phyloP scores from a whole-genome alignment of 106 monocot species.

The Dioscorea zingiberensis region DNA sequence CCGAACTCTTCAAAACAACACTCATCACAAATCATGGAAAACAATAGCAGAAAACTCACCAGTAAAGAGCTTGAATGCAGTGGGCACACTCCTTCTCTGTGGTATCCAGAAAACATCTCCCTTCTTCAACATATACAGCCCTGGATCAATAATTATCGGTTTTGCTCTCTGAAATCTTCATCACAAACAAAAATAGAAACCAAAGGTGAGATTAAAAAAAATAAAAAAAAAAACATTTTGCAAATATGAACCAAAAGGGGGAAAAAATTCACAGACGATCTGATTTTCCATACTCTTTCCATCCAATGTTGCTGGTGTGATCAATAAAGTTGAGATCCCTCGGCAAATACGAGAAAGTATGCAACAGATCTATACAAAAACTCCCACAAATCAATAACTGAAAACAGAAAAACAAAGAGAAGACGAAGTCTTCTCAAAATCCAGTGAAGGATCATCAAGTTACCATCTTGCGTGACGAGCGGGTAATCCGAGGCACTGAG shows the following conservation, averaged over 20 bases:
- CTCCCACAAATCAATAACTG: not conserved
- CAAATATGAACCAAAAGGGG: not conserved
- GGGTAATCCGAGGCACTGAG: slow-evolving; percentile 85
- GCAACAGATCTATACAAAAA: slow-evolving; percentile 53
- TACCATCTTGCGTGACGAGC: slow-evolving; percentile 89
- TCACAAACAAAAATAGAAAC: not conserved
- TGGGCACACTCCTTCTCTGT: slow-evolving; percentile 72
- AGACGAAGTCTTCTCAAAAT: not conserved
- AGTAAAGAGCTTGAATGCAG: slow-evolving; percentile 85
- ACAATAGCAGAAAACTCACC: slow-evolving; percentile 24
- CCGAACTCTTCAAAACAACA: too few relatives aligned
- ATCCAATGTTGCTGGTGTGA: slow-evolving; percentile 84
- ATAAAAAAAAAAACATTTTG: too few relatives aligned
- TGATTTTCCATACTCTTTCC: slow-evolving; percentile 62
- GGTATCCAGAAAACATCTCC: slow-evolving; percentile 64
- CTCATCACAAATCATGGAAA: not conserved
- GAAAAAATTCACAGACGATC: not conserved
- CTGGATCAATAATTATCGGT: slow-evolving; percentile 84
- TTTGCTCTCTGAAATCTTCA: slow-evolving; percentile 63
- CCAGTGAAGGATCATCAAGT: not conserved
- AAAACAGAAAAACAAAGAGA: too few relatives aligned
- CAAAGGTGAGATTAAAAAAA: too few relatives aligned
- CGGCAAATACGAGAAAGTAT: slow-evolving; percentile 55
- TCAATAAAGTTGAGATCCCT: slow-evolving; percentile 89
- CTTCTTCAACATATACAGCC: slow-evolving; percentile 63